Percentiles rank a stretch among this genome's conserved stretches.
Conservation (phyloP, 164 flowering plant species). For the Taxillus chinensis region DNA sequence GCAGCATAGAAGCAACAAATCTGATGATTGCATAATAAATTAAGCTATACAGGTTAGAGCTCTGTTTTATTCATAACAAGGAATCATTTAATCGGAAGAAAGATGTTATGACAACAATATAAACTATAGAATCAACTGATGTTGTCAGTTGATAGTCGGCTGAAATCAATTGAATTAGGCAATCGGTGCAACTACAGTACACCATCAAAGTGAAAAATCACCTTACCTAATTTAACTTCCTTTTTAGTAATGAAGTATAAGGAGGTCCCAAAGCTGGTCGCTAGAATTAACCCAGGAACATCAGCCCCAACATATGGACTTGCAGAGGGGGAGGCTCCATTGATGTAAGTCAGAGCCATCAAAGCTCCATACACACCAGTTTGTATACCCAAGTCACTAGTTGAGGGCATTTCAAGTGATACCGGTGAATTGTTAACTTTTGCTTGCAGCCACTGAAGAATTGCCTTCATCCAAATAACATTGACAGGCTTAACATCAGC, state of each 20-base stretch:
- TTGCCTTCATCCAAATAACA: conserved; percentile 32
- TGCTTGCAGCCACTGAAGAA: conserved; percentile 75
- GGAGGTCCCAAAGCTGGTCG: conserved; percentile 87
- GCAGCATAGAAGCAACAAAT: no score
- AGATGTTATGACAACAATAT: no score
- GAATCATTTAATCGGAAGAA: no score
- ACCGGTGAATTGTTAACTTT: conserved; percentile 46
- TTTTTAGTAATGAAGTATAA: conserved; percentile 81
- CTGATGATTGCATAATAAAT: no score
- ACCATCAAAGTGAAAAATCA: neutral
- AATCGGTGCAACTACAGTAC: neutral
- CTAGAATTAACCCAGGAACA: conserved; percentile 83
- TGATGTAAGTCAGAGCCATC: conserved; percentile 66
- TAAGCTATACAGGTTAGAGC: no score
- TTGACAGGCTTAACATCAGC: conserved; percentile 76
- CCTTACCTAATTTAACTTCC: conserved; percentile 66
- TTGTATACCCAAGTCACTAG: conserved; percentile 56
- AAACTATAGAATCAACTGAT: no score
- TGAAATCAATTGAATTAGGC: no score
- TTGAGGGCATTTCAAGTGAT: conserved; percentile 59
- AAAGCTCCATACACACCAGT: conserved; percentile 87
- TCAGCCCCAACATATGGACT: conserved; percentile 60
- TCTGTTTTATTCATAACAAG: no score
- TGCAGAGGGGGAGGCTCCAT: conserved; percentile 46
- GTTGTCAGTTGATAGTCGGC: no score